Conservation (phyloP, 768 basidiomycete genomes). For the Russula sp. region DNA sequence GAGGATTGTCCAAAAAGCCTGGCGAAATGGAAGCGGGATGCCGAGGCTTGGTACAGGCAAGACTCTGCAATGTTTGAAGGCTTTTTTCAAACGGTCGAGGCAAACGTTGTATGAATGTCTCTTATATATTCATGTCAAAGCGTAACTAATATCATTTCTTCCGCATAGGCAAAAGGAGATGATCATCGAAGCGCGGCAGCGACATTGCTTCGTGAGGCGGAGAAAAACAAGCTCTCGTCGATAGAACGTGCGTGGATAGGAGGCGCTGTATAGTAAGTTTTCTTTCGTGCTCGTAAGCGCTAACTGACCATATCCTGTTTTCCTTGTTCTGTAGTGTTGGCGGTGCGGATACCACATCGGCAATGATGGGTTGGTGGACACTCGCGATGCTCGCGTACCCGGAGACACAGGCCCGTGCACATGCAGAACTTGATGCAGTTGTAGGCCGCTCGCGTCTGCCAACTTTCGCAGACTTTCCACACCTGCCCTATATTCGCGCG, state of each 20-base stretch:
- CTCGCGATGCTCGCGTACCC: constrained; percentile 4
- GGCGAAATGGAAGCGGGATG: constrained; percentile 5
- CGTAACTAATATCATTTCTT: no score
- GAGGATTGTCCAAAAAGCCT: background rate
- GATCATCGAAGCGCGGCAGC: background rate
- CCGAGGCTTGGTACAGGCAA: background rate
- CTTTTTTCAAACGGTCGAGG: background rate
- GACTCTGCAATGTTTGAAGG: background rate
- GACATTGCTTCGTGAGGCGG: background rate
- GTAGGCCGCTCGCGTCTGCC: background rate
- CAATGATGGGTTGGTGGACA: background rate
- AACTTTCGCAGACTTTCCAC: background rate
- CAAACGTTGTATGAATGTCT: background rate
- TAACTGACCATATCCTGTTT: background rate
- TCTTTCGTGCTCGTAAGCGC: no score
- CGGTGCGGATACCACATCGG: background rate
- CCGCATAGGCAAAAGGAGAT: background rate
- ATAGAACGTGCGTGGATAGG: background rate
- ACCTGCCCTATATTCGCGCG: constrained; percentile 2
- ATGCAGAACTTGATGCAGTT: background rate
- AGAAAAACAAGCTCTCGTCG: background rate
- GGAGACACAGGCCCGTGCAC: constrained; percentile 1
- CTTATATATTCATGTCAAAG: background rate
- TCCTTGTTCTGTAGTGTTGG: background rate
- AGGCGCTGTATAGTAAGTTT: background rate